Evolutionary conservation across 1,284 basidiomycete genomes (phyloP), one percentile per base, ranked within the genome.

Genomic region (Sporisorium iseilematis-ciliati): DNA sequence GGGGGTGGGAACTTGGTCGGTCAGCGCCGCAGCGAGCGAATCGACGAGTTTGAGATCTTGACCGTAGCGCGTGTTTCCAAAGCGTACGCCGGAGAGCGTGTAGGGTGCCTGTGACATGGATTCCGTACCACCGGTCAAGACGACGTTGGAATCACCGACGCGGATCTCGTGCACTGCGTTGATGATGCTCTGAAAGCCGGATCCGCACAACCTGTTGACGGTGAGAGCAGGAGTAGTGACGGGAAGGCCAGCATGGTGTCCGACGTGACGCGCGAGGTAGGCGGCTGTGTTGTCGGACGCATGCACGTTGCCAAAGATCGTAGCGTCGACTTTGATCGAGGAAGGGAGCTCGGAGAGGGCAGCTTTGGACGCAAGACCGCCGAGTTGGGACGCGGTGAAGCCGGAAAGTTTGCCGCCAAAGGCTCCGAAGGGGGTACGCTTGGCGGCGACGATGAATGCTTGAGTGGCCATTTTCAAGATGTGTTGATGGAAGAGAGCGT

Each of bases 71-170:
- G 75, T 77, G 61, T 74, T 75, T 14, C 72, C 86, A 75, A 83
- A 84, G 20, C 79, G 82, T 81, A 84, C 83, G 84, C 85, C 88
- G 75, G 25, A 86, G 8, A 82, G 68, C 1, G 76, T 79, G 62
- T 85, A 88, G 91, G 95, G 79, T 7, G 95, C 93, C 79, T 96
- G 92, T 83, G 93, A 95, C 96, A 99, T 99, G 87, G 91, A 94
- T 88, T 99, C 96, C 90, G 95, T 95, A 66, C 96, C 96, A 80
- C 96, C 97, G 55, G 95, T 95, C 43, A 92, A 92, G 70, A 97
- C 92, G 55, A 97, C 90, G 64, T 89, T 90, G 80, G 91, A 91
- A 84, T 96, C 92, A 58, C 96, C 97, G 38, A 91, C 88, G 83
- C 91, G 89, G 85, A 99, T 95, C 82, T 90, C 91, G 87, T 98